Evolutionary conservation across 1,284 basidiomycete species (phyloP), one percentile per base, ranked within the genome.

Genomic region (Trametes pubescens): DNA sequence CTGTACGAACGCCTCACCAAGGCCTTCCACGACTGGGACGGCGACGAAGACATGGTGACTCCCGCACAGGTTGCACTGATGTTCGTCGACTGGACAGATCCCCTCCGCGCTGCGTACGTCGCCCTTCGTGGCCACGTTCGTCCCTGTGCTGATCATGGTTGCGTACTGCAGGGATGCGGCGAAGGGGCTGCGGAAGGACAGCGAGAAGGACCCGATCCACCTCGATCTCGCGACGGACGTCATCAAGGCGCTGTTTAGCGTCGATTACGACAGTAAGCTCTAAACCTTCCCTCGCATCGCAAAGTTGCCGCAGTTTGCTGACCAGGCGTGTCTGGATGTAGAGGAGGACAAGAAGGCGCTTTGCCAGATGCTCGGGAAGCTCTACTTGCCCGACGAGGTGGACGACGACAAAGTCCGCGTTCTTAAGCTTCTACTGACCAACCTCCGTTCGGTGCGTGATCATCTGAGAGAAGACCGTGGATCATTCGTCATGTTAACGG

Each of bases 81-180:
- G 79, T 86, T 99, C 69, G 81, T 93, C 3, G 96, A 99, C 72
- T 99, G 97, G 97, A 94, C 92, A 1, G 93, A 98, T 76, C 94
- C 96, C 0, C 83, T 87, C 70, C 96, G 95, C 74, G 86, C 86
- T 34, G 84, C 90, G 82, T 94, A 72, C 74, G 88, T 84, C 35
- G 13, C 6, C 22, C n/a, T 32, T 21, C 54, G 35, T 24, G 47
- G 48, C 57, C 46, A 62, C 3, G 10, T 1, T 11, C 57, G 16
- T 46, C 44, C 52, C 47, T 34, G 8, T 54, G 62, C 10, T 37
- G 48, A 40, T 16, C 14, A 26, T 61, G 11, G 0, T 22, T 9
- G 21, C n/a, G n/a, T n/a, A 49, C 18, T 60, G 62, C 74, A 73
- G 77, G 51, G 68, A 61, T 8, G 71, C 74, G 40, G 72, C 67